Evolutionary conservation across 2,329 filamentous ascomycete genomes (phyloP), one percentile per base, ranked within the genome.

Genomic region (Whalleya microplaca): DNA sequence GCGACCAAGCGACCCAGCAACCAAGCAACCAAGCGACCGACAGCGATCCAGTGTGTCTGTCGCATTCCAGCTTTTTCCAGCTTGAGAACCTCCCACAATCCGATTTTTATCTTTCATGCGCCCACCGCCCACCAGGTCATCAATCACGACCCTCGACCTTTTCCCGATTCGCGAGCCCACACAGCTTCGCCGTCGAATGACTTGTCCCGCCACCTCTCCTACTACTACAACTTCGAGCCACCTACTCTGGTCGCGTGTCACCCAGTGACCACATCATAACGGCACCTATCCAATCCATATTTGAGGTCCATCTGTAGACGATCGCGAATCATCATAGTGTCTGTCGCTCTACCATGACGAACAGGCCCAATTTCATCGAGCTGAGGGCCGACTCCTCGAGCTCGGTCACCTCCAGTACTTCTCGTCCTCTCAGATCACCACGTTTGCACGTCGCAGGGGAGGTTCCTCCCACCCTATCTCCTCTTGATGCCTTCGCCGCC

Each of bases 401-500:
- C 21, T 84, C 83, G 16, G 72, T 74, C 52, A 62, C 69, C 20
- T 77, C 76, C 48, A 65, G 76, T 10, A 69, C 78, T 51, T 78
- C 81, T 18, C 81, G 80, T 52, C 82, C 84, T n/a, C 74, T 88
- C 32, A 80, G 82, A 62, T 92, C 90, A n/a, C 89, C 90, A 42
- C 87, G 89, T 59, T 78, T 92, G 56, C 89, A 92, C 73, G 81
- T 90, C 55, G 89, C 89, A 55, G 91, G 91, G 59, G 90, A 94
- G 66, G 84, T 90, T 1, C 94, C 95, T 19, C 95, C 95, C 4
- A 90, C 95, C 50, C 82, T 98, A 54, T 98, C 95, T 7, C 95
- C 95, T 10, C 84, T 99, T 63, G 95, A 99, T 80, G 94, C 94
- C 46, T 96, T 99, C 71, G 94, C 94, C 20, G 83, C 94, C 60